These are phyloP conservation scores for Lotmaria passim DNA, from an alignment of 208 protist genomes.

Conservation along the genomic window DNA sequence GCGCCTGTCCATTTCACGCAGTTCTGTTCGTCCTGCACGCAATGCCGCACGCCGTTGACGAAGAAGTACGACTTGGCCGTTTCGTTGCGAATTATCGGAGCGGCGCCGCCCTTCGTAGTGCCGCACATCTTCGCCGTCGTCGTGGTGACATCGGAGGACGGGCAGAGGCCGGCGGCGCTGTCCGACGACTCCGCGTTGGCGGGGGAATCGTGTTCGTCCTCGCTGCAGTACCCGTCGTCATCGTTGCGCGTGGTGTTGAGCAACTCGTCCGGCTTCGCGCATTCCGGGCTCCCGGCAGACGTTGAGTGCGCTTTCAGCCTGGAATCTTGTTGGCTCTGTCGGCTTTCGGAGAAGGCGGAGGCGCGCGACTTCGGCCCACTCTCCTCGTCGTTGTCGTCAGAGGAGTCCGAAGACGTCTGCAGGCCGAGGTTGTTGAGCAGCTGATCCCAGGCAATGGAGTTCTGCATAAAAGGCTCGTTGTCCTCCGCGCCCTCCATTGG, in stretches of 20 bases:
- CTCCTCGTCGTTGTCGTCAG: background rate
- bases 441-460: conserved; percentile 25
- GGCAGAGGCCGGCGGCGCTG: conserved; percentile 5
- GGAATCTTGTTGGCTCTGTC: background rate
- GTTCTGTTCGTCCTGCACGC: conserved; percentile 9
- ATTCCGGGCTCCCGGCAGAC: background rate
- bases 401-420: conserved; percentile 8
- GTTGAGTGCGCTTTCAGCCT: background rate
- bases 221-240: conserved; percentile 27
- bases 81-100: background rate
- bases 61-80: conserved; percentile 16
- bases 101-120: background rate
- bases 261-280: background rate
- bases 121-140: background rate
- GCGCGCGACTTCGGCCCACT: background rate
- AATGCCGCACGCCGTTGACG: conserved; percentile 24
- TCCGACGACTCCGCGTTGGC: conserved; percentile 5
- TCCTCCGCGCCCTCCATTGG: background rate
- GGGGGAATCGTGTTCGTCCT: conserved; percentile 28
- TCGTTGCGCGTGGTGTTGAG: background rate
- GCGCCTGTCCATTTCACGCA: conserved; percentile 4
- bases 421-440: conserved; percentile 23
- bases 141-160: background rate
- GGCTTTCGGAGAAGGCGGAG: background rate
- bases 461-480: conserved; percentile 2